Percentiles rank a stretch among this genome's conserved stretches.
Conservation (phyloP, 768 basidiomycete species). For the Suillus placidus region DNA sequence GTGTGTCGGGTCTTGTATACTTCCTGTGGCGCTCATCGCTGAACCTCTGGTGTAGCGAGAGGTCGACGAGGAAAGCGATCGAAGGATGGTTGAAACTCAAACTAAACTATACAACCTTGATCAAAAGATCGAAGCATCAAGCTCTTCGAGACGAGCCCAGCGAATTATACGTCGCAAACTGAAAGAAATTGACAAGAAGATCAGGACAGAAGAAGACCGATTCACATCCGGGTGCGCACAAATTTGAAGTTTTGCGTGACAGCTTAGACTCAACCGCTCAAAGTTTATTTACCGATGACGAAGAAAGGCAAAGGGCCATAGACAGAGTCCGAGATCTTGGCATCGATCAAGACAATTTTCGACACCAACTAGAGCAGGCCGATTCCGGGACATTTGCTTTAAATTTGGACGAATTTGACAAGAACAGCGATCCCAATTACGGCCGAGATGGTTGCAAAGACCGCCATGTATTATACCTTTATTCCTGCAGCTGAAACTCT, state of each 20-base stretch:
- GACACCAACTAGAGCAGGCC: neutral
- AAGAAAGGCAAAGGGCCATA: neutral
- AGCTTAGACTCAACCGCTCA: neutral
- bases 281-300: neutral
- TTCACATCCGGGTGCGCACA: neutral
- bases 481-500: slow-evolving; percentile 10
- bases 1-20: neutral
- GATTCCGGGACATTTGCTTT: neutral
- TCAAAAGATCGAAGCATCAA: slow-evolving; percentile 6
- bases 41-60: slow-evolving; percentile 7
- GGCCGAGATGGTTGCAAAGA: slow-evolving; percentile 7
- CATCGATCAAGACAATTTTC: neutral
- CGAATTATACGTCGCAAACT: neutral
- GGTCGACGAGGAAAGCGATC: slow-evolving; percentile 13
- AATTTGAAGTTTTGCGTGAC: neutral
- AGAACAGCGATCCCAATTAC: slow-evolving; percentile 2
- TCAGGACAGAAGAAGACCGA: slow-evolving; percentile 9
- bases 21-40: neutral
- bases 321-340: slow-evolving; percentile 2
- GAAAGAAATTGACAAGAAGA: neutral
- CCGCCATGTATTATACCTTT: slow-evolving; percentile 14
- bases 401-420: neutral
- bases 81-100: neutral
- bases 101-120: neutral
- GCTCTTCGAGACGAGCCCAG: neutral